Evolutionary conservation across 805 yeast species (phyloP).

Genomic region (Zygosaccharomyces gambellarensis): DNA sequence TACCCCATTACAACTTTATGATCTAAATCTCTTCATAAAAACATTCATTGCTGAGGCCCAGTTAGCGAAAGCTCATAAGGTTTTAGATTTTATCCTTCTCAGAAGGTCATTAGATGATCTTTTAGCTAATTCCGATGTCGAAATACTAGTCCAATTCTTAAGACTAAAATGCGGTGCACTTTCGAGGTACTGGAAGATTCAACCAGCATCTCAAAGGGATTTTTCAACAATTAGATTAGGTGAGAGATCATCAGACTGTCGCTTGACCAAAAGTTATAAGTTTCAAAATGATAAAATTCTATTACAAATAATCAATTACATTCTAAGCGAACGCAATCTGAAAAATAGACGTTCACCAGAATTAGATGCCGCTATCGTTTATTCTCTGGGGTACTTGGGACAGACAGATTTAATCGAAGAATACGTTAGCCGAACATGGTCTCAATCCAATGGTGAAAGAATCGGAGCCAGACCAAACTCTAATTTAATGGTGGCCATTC

Average conservation of each 20-base stretch:
- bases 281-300: conserved; percentile 15
- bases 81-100: conserved; percentile 16
- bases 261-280: conserved; percentile 9
- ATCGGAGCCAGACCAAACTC: conserved; percentile 15
- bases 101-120: conserved; percentile 10
- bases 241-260: conserved; percentile 2
- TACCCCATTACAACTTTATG: conserved; percentile 16
- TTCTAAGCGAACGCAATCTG: conserved; percentile 11
- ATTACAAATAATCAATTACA: conserved; percentile 13
- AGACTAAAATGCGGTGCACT: conserved; percentile 30
- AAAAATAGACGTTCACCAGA: conserved; percentile 8
- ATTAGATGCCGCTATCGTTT: conserved; percentile 24
- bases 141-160: conserved; percentile 20
- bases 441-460: conserved; percentile 5
- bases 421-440: conserved; percentile 22
- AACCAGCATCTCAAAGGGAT: neutral
- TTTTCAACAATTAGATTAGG: conserved; percentile 6
- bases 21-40: conserved; percentile 16
- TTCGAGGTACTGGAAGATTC: conserved; percentile 19
- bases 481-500: conserved; percentile 20
- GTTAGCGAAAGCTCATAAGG: conserved; percentile 23
- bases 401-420: conserved; percentile 17
- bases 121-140: conserved; percentile 12
- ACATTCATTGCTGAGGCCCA: conserved; percentile 18
- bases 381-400: conserved; percentile 24